Conservation (phyloP, 768 basidiomycete genomes). For the Auriscalpium microsporum region DNA sequence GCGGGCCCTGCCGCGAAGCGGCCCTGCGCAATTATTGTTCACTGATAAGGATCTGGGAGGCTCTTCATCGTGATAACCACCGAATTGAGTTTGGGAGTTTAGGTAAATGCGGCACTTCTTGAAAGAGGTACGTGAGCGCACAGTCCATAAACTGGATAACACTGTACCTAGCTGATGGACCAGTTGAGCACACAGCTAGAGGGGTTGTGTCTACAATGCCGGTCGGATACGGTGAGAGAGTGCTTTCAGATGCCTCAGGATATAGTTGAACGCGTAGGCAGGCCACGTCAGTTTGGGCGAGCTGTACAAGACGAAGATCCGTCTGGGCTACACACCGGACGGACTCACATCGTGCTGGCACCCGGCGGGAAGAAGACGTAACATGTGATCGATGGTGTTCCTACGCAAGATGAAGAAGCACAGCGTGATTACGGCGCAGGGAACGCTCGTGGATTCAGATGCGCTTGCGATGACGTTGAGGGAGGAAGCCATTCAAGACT, state of each 20-base stretch:
- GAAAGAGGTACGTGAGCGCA: conserved; percentile 35
- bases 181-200: conserved; percentile 53
- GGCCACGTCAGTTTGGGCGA: conserved; percentile 74
- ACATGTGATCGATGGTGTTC: conserved; percentile 68
- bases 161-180: too few relatives aligned
- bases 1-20: too few relatives aligned
- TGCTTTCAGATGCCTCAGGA: not conserved
- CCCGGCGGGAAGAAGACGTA: conserved; percentile 65
- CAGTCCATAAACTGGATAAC: not conserved
- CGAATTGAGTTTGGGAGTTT: conserved; percentile 1
- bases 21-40: too few relatives aligned
- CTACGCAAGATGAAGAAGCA: too few relatives aligned
- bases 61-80: conserved; percentile 3
- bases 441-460: too few relatives aligned
- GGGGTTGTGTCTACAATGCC: conserved; percentile 89
- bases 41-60: conserved; percentile 41
- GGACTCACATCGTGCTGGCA: conserved; percentile 81
- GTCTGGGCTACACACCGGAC: conserved; percentile 87
- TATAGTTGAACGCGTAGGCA: conserved; percentile 21
- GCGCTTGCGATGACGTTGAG: too few relatives aligned
- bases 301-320: conserved; percentile 51
- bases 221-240: conserved; percentile 66
- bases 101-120: conserved; percentile 72
- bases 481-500: too few relatives aligned
- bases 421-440: too few relatives aligned